Base-by-base conservation (phyloP, 768 basidiomycete species). In the Amanita fuliginea region DNA sequence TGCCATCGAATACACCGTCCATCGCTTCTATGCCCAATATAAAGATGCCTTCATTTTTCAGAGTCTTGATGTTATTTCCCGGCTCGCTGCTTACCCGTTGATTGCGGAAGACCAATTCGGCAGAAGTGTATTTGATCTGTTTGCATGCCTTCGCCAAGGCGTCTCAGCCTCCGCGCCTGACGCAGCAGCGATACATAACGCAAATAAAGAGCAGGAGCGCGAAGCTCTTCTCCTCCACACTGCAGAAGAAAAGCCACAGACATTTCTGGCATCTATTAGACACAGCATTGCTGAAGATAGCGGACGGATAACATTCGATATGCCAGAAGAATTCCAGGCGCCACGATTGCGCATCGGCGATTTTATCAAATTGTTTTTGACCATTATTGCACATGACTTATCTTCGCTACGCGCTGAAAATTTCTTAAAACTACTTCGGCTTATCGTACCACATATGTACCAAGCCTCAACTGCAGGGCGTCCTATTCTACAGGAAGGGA, bases 371-470 rank as follows among this genome's bases (percentile, higher is more conserved):
- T 69, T 90, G 6, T 79, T 87, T 59, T 70, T 88, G 26, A 89
- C 86, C 1, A 81, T 90, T 51, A 85, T 90, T 47, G 86, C 84
- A 5, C 81, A 87, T 54, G 81, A 87, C 59, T 72, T 81, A 13
- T 69, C 74, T 4, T 80, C 80, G 42, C 62, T 75, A 19, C 78
- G 86, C 18, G 81, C 86, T 2, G 77, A 86, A 54, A 72, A 81
- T 47, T 88, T 88, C 63, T 64, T 90, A 36, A 70, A 71, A 4
- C 66, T 85, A 22, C 67, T 90, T 14, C 75, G 77, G 8, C 67
- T 72, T 35, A 64, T 85, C 42, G 64, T 75, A 0, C 78, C 81
- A 3, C 60, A 73, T 48, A 64, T 88, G 4, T 83, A 80, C 58
- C 65, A 80, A 42, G 68, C 70, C 4, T 81, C 83, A 0, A 60